phyloP scores from a whole-genome alignment of 2,329 filamentous ascomycete species.

The Talaromyces sp. region DNA sequence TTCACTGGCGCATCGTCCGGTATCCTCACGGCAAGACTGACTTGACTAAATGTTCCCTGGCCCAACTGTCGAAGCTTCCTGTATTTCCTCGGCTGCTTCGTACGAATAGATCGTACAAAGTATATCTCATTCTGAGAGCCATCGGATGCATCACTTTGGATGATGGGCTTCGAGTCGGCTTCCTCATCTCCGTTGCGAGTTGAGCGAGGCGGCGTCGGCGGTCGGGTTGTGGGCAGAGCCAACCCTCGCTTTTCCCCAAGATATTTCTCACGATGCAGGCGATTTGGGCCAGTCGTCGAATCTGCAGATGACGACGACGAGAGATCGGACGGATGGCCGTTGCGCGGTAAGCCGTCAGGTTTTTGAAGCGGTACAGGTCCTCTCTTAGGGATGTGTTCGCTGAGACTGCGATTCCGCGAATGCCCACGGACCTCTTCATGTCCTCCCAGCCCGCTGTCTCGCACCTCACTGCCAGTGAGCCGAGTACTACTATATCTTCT shows the following conservation, averaged over 20 bases:
- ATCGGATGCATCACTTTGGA: constrained; percentile 23
- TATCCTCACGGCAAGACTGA: constrained; percentile 84
- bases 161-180: constrained; percentile 42
- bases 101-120: constrained; percentile 63
- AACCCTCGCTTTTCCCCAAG: constrained; percentile 76
- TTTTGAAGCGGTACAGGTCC: constrained; percentile 64
- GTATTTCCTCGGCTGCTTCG: constrained; percentile 72
- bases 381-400: constrained; percentile 78
- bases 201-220: constrained; percentile 78
- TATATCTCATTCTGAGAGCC: constrained; percentile 58
- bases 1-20: constrained; percentile 49
- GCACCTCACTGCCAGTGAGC: constrained; percentile 27
- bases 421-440: constrained; percentile 45
- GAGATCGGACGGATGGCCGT: constrained; percentile 43
- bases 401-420: constrained; percentile 75
- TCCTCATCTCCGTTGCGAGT: constrained; percentile 59
- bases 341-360: constrained; percentile 68
- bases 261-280: constrained; percentile 72
- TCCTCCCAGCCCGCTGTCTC: constrained; percentile 23
- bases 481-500: constrained; percentile 42
- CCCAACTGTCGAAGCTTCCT: constrained; percentile 76
- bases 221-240: constrained; percentile 56
- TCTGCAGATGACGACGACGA: constrained; percentile 48
- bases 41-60: constrained; percentile 92
- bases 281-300: constrained; percentile 35